Evolutionary conservation across 306 rosid species (phyloP).

Genomic region (Glycine tomentella): DNA sequence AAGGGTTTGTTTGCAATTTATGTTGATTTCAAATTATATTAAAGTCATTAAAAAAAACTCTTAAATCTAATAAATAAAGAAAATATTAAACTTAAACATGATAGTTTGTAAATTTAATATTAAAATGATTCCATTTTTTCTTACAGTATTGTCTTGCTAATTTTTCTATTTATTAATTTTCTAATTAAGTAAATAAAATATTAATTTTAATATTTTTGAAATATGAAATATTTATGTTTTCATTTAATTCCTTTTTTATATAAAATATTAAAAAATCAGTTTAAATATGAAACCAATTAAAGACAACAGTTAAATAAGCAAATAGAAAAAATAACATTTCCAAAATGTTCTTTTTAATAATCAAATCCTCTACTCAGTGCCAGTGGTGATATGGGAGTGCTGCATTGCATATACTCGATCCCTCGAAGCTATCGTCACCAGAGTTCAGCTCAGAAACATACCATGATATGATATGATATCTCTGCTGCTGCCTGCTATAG

Average conservation of each 20-base stretch:
- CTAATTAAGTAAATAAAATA: no score
- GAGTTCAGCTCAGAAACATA: neutral
- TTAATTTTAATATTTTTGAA: no score
- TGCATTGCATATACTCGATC: neutral
- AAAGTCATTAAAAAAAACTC: neutral
- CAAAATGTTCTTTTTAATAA: neutral
- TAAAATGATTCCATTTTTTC: neutral
- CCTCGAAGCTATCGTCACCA: constrained; percentile 22
- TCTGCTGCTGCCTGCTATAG: no score
- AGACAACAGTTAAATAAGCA: no score
- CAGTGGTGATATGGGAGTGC: neutral
- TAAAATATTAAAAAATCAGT: no score
- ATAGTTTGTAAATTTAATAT: neutral
- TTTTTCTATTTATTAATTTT: no score
- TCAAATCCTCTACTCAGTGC: neutral
- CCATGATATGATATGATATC: neutral
- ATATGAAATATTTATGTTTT: no score
- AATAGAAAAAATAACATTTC: neutral
- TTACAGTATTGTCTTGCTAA: no score
- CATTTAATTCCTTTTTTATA: no score
- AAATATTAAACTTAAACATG: neutral
- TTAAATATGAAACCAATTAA: no score
- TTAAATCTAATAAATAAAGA: neutral
- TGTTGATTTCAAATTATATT: neutral
- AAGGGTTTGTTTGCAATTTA: no score